A percentile compares a stretch with the other conserved stretches of the same genome.
These are phyloP conservation scores for Phellinidium pouzarii DNA, from an alignment of 1,284 basidiomycete species.

Conservation along the genomic window DNA sequence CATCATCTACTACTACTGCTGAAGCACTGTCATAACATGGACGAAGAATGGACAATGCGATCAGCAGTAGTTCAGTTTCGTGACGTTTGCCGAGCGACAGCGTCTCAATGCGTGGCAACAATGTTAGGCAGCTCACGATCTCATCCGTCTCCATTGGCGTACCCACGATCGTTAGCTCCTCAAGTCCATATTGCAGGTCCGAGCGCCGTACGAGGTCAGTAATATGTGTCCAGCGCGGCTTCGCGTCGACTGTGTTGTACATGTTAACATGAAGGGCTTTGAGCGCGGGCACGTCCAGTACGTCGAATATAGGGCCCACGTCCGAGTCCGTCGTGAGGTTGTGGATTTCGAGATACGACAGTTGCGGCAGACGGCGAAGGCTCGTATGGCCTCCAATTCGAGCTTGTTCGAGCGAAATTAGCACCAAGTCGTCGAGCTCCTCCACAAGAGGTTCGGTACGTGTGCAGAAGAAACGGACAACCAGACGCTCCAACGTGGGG, in stretches of 20 bases:
- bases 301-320: no score
- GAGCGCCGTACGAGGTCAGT: slow-evolving; percentile 7
- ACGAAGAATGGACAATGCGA: no score
- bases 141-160: slow-evolving; percentile 6
- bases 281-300: no score
- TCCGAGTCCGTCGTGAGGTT: no score
- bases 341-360: no score
- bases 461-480: slow-evolving; percentile 10
- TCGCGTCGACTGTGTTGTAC: slow-evolving; percentile 9
- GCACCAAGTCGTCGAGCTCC: not conserved
- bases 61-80: no score
- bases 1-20: no score
- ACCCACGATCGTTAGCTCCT: slow-evolving; percentile 2
- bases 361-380: no score
- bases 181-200: not conserved
- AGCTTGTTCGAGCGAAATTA: not conserved
- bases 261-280: not conserved
- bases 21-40: no score
- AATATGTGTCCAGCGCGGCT: slow-evolving; percentile 8
- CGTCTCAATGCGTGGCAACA: no score
- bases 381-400: no score
- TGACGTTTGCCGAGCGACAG: no score
- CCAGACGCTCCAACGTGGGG: slow-evolving; percentile 8
- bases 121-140: not conserved
- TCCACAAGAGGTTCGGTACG: not conserved